Conservation (phyloP, 1,139 yeast genomes). For the Zhuliangozyma parablackwelliae region DNA sequence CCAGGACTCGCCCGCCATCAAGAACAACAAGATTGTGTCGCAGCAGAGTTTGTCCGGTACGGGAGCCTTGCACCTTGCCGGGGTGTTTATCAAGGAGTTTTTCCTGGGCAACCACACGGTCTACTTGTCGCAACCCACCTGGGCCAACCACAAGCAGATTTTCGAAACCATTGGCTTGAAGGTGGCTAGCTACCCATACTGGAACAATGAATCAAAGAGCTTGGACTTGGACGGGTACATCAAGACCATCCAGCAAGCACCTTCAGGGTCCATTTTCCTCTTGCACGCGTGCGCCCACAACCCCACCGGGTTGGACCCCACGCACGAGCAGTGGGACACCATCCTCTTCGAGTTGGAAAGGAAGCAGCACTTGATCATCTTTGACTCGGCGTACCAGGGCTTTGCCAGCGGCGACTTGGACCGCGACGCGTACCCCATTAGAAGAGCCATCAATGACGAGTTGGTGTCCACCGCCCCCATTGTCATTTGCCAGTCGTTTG, state of each 20-base stretch:
- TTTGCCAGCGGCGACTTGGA: slow-evolving; percentile 66
- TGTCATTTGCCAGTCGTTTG: slow-evolving; percentile 89
- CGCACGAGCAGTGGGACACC: slow-evolving; percentile 37
- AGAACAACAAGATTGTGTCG: slow-evolving; percentile 57
- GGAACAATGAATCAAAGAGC: slow-evolving; percentile 58
- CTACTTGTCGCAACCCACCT: slow-evolving; percentile 85
- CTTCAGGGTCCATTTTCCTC: slow-evolving; percentile 67
- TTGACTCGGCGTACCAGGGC: slow-evolving; percentile 49
- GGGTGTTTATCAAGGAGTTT: slow-evolving; percentile 60
- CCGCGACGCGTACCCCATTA: slow-evolving; percentile 81
- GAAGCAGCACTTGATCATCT: slow-evolving; percentile 37
- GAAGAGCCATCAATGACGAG: slow-evolving; percentile 64
- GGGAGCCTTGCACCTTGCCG: slow-evolving; percentile 90
- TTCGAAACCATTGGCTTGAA: slow-evolving; percentile 64
- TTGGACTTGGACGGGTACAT: slow-evolving; percentile 69
- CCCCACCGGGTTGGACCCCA: slow-evolving; percentile 49
- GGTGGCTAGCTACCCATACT: slow-evolving; percentile 71
- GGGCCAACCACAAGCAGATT: slow-evolving; percentile 93
- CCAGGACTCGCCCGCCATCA: slow-evolving; percentile 50
- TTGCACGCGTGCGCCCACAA: slow-evolving; percentile 51
- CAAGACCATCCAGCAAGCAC: slow-evolving; percentile 63
- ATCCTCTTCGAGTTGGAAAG: slow-evolving; percentile 37
- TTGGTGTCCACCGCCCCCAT: slow-evolving; percentile 42
- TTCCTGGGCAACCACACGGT: slow-evolving; percentile 47
- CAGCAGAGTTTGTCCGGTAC: slow-evolving; percentile 92